Percentiles rank a stretch among this genome's conserved stretches.
Evolutionary conservation across 2,329 filamentous ascomycete species (phyloP).

Genomic region (Teratosphaeria destructans): DNA sequence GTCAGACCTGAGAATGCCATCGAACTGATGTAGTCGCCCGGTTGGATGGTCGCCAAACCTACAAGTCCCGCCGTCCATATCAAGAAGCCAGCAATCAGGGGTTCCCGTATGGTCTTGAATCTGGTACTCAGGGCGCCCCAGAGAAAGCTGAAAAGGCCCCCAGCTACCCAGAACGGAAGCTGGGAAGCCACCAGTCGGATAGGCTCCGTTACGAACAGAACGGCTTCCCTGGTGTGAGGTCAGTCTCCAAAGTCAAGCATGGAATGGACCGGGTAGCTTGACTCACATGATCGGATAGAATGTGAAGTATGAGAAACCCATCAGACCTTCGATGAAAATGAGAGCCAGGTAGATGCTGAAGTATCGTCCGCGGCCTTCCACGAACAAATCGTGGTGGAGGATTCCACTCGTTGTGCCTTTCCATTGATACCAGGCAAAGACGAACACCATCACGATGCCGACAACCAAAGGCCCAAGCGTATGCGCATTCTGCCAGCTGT

Average conservation of each 20-base stretch:
- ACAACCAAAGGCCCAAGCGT: slow-evolving; percentile 24
- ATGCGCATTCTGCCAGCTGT: slow-evolving; percentile 24
- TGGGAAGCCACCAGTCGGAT: slow-evolving; percentile 2
- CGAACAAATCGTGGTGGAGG: slow-evolving; percentile 10
- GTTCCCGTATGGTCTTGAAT: slow-evolving; percentile 5
- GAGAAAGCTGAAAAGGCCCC: neutral
- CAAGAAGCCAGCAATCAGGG: slow-evolving; percentile 9
- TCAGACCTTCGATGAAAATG: slow-evolving; percentile 11
- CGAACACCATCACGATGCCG: slow-evolving; percentile 22
- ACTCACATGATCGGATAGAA: slow-evolving; percentile 11
- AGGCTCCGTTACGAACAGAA: slow-evolving; percentile 1
- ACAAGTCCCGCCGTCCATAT: slow-evolving; percentile 7
- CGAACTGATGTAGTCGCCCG: slow-evolving; percentile 7
- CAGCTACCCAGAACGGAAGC: slow-evolving; percentile 9
- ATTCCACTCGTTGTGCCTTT: slow-evolving; percentile 10
- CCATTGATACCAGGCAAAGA: slow-evolving; percentile 19
- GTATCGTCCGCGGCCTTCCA: slow-evolving; percentile 3
- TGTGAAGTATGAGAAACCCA: slow-evolving; percentile 8
- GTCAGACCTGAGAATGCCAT: slow-evolving; percentile 8
- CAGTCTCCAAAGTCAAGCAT: neutral
- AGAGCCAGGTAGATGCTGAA: slow-evolving; percentile 7
- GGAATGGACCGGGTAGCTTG: neutral
- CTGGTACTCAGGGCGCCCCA: slow-evolving; percentile 8
- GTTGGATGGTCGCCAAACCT: slow-evolving; percentile 9
- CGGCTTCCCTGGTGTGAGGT: neutral